Percentiles rank a stretch among this genome's conserved stretches.
Evolutionary conservation across 2,329 filamentous ascomycete genomes (phyloP).

Genomic region (Capronia epimyces): DNA sequence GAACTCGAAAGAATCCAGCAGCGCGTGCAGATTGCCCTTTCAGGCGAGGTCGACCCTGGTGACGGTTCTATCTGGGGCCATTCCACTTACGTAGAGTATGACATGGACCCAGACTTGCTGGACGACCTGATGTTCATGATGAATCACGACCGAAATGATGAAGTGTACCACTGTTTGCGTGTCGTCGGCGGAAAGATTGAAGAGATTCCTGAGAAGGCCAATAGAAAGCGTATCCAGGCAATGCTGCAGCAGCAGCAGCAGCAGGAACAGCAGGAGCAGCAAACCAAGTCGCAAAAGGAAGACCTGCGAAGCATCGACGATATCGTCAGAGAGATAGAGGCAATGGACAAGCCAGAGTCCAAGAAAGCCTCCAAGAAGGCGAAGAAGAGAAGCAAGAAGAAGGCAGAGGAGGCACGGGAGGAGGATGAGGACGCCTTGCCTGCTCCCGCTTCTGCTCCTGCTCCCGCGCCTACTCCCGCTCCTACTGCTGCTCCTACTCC

Average conservation of each 20-base stretch:
- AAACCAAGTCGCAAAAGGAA: neutral
- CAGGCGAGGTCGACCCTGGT: neutral
- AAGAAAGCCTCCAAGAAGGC: slow-evolving; percentile 5
- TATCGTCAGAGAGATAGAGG: neutral
- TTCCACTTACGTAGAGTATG: slow-evolving; percentile 7
- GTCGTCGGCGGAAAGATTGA: slow-evolving; percentile 6
- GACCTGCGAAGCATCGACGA: neutral
- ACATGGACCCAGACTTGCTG: slow-evolving; percentile 1
- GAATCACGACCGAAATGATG: slow-evolving; percentile 3
- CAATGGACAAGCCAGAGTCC: neutral
- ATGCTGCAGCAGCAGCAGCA: neutral
- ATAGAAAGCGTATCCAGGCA: neutral
- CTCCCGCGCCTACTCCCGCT: too few relatives aligned
- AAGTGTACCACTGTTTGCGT: slow-evolving; percentile 5
- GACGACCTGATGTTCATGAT: slow-evolving; percentile 17
- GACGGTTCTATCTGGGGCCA: neutral
- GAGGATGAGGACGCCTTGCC: neutral
- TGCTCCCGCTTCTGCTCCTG: neutral
- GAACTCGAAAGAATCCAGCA: neutral
- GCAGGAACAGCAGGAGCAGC: neutral
- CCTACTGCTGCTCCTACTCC: neutral
- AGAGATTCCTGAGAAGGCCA: neutral
- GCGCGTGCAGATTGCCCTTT: neutral
- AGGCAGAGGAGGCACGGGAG: neutral
- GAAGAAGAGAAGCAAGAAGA: neutral